Conservation (phyloP, 225 moss, liverwort and hornwort species). For the Bryum argenteum region DNA sequence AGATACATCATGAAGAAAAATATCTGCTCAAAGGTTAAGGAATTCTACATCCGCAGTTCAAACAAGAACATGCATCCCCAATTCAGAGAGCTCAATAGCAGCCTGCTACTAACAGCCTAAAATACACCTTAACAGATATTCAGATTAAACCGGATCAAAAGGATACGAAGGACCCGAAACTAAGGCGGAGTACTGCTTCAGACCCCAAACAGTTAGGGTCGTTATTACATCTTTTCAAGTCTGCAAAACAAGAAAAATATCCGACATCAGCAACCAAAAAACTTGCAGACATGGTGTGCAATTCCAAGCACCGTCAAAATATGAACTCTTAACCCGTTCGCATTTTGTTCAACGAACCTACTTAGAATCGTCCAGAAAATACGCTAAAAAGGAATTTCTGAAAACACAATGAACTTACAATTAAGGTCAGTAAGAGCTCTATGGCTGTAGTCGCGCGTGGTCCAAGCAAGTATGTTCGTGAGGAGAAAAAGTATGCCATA, state of each 20-base stretch:
- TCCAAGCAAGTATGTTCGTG: constrained; percentile 81
- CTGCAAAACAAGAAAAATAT: constrained; percentile 30
- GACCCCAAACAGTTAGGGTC: constrained; percentile 55
- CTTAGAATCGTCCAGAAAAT: background rate
- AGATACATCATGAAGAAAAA: constrained; percentile 97
- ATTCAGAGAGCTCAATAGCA: constrained; percentile 10
- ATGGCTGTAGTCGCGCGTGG: constrained; percentile 86
- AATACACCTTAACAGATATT: background rate
- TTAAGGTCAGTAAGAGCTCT: constrained; percentile 61
- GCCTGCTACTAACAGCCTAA: background rate
- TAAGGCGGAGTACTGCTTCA: constrained; percentile 64
- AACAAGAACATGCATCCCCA: constrained; percentile 11
- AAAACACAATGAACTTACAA: constrained; percentile 49
- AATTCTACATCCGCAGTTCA: constrained; percentile 13
- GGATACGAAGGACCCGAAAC: constrained; percentile 67
- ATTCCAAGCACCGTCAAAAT: constrained; percentile 3
- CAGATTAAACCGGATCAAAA: constrained; percentile 16
- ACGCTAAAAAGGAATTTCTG: background rate
- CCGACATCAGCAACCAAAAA: constrained; percentile 3
- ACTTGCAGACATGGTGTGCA: background rate
- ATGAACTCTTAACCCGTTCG: background rate
- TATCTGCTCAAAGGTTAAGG: constrained; percentile 61
- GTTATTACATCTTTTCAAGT: constrained; percentile 43
- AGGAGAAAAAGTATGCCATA: constrained; percentile 83
- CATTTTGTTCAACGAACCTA: background rate